phyloP scores from a whole-genome alignment of 2,329 filamentous ascomycete genomes.

The Drechslerella coelobrocha region DNA sequence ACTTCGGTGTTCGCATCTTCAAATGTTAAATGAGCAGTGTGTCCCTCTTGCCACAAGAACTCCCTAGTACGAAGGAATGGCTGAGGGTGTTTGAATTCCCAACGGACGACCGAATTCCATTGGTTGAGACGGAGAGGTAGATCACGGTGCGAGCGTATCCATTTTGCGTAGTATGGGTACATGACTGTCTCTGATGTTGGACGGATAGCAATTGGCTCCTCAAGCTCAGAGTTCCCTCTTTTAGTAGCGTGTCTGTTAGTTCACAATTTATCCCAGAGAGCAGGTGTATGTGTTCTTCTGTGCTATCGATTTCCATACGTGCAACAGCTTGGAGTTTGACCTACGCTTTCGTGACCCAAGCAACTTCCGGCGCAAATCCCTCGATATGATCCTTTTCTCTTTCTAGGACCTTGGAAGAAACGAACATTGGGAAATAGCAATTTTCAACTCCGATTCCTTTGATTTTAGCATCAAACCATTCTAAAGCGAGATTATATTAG shows the following conservation, averaged over 20 bases:
- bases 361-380: constrained; percentile 93
- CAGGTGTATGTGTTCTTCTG: not conserved
- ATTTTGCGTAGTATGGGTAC: constrained; percentile 95
- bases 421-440: constrained; percentile 94
- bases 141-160: constrained; percentile 95
- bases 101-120: constrained; percentile 94
- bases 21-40: constrained; percentile 88
- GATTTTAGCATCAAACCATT: constrained; percentile 66
- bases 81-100: constrained; percentile 93
- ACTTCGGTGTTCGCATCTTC: constrained; percentile 83
- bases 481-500: not conserved
- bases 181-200: constrained; percentile 80
- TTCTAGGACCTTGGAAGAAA: constrained; percentile 85
- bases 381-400: constrained; percentile 95
- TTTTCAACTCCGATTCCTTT: constrained; percentile 92
- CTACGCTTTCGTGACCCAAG: constrained; percentile 84
- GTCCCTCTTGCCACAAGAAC: constrained; percentile 98
- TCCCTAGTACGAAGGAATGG: constrained; percentile 89
- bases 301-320: not conserved
- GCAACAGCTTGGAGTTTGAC: constrained; percentile 55
- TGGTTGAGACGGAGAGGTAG: constrained; percentile 94
- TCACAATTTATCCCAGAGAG: constrained; percentile 45
- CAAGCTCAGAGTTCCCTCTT: constrained; percentile 91
- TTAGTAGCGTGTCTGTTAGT: no score
- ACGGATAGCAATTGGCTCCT: constrained; percentile 75